Evolutionary conservation across 495 filamentous ascomycete genomes (phyloP), one percentile per base, ranked within the genome.

Genomic region (Corynascus novoguineensis): DNA sequence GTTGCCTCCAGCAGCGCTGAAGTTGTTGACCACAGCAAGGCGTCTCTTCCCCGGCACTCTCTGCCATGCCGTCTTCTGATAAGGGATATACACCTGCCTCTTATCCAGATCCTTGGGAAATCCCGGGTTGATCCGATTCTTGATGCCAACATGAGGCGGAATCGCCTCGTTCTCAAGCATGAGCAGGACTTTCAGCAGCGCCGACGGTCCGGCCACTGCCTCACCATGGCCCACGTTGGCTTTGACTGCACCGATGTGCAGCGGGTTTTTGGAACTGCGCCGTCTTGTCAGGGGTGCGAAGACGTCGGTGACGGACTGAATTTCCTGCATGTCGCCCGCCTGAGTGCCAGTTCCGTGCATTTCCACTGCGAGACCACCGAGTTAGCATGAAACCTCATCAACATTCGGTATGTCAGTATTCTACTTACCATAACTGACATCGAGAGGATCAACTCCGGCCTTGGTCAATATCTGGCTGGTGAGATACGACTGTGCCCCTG

Each of bases 211-310:
- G 38, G 91, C 93, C 0, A 85, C 89, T 37, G 90, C 87, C 66
- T 96, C 92, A 34, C 85, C 90, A 68, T 97, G 92, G 1, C 92
- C 92, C 24, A 96, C 78, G 57, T 96, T 96, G 1, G 92, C 80
- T 64, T 97, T 97, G 31, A 89, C 83, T 0, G 92, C 84, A n/a
- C 92, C 92, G 3, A 97, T 77, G 61, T 88, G 82, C 5, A 97
- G 80, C 0, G 89, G 83, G 64, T 88, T 82, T 32, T 85, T 81
- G 1, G 80, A 76, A 4, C 79, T 34, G 17, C 47, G 78, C 45
- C 91, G 82, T 60, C 78, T 74, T 27, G 76, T 50, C 4, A 35
- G 75, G 1, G 90, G 88, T 10, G 92, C 92, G 62, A 96, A 97
- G n/a, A 87, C 78, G 58, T 85, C 85, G 14, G 84, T 81, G 32